These are phyloP conservation scores for Russula earlei DNA, from an alignment of 768 basidiomycete genomes.

Conservation along the genomic window DNA sequence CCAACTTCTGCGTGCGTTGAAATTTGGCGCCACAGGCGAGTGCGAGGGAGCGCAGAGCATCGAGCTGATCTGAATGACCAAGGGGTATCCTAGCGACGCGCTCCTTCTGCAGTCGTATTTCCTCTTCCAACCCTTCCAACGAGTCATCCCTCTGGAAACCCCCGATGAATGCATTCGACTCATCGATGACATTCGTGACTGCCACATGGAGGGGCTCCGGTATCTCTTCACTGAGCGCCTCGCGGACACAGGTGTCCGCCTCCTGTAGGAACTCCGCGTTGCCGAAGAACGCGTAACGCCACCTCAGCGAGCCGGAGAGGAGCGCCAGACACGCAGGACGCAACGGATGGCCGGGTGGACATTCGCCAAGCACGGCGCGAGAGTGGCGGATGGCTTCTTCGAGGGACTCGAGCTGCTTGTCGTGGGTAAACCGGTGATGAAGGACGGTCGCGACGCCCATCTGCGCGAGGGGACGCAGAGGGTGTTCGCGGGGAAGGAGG, in stretches of 20 bases:
- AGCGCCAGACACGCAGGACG: slow-evolving; percentile 2
- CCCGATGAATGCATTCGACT: not conserved
- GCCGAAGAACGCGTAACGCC: slow-evolving; percentile 2
- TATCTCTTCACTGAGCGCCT: not conserved
- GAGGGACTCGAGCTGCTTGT: not conserved
- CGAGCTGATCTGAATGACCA: not conserved
- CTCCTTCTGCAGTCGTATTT: not conserved
- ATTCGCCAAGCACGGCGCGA: not conserved
- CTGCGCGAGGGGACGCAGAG: not conserved
- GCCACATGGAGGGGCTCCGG: not conserved
- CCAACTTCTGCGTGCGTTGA: not conserved
- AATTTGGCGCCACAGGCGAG: not conserved
- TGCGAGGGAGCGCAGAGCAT: not conserved
- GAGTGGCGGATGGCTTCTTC: slow-evolving; percentile 1
- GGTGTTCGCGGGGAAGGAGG: not conserved
- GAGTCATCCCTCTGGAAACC: not conserved
- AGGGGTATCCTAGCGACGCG: not conserved
- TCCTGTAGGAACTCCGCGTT: not conserved
- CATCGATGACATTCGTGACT: not conserved
- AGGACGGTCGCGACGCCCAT: not conserved
- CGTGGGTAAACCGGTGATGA: not conserved
- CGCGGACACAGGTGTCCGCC: not conserved
- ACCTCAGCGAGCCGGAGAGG: not conserved
- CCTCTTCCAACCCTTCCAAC: not conserved
- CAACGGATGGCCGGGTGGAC: not conserved